These are phyloP conservation scores for Penicillium nucicola DNA, from an alignment of 495 filamentous ascomycete genomes.

Conservation along the genomic window DNA sequence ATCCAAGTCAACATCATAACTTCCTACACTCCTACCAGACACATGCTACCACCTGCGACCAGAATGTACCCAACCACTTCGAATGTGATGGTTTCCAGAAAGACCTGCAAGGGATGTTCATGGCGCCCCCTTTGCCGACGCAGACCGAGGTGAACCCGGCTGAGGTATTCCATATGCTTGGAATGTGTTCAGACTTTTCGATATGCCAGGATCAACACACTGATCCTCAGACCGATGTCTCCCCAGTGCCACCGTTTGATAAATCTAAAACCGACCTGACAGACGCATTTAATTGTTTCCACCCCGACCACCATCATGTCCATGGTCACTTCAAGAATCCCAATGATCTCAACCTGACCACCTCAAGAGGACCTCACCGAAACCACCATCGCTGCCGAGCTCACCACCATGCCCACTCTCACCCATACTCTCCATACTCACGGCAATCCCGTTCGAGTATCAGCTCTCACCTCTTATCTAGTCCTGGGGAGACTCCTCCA, in stretches of 20 bases:
- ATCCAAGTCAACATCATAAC: slow-evolving; percentile 20
- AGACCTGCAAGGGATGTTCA: slow-evolving; percentile 24
- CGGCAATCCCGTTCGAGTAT: slow-evolving; percentile 42
- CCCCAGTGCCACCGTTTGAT: slow-evolving; percentile 5
- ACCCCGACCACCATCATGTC: slow-evolving; percentile 23
- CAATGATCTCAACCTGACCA: slow-evolving; percentile 20
- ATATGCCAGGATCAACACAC: slow-evolving; percentile 29
- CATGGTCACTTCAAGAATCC: slow-evolving; percentile 29
- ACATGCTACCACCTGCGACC: slow-evolving; percentile 32
- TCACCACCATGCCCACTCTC: slow-evolving; percentile 34
- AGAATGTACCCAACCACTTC: slow-evolving; percentile 30
- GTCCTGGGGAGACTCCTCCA: slow-evolving; percentile 42
- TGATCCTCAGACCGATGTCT: slow-evolving; percentile 13
- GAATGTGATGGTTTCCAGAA: slow-evolving; percentile 35
- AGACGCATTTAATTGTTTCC: slow-evolving; percentile 28
- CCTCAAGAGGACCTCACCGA: slow-evolving; percentile 33
- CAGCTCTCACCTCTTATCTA: slow-evolving; percentile 40
- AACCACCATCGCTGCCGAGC: slow-evolving; percentile 36
- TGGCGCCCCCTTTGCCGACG: slow-evolving; percentile 19
- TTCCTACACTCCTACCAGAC: slow-evolving; percentile 28
- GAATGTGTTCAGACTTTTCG: slow-evolving; percentile 35
- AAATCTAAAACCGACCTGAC: slow-evolving; percentile 14
- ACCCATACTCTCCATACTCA: slow-evolving; percentile 40
- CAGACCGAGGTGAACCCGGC: slow-evolving; percentile 35
- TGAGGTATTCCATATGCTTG: slow-evolving; percentile 43